These are phyloP conservation scores for Phaseolus coccineus DNA, from an alignment of 331 rosid species.

Conservation along the genomic window DNA sequence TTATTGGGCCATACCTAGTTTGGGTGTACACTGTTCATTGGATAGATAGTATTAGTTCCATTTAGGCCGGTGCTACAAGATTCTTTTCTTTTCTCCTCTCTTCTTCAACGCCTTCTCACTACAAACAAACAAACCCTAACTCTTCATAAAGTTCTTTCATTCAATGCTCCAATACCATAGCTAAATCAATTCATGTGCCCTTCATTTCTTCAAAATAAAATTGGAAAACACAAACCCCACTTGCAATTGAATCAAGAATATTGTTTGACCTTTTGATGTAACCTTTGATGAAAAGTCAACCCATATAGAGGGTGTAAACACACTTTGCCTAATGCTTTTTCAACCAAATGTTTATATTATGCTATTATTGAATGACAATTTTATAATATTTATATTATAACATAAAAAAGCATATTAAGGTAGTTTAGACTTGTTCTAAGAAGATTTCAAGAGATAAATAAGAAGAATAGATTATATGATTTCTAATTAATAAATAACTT, in stretches of 20 bases:
- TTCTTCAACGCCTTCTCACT: slow-evolving; percentile 24
- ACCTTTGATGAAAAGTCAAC: slow-evolving; percentile 10
- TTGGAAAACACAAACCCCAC: not conserved
- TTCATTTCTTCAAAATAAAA: not conserved
- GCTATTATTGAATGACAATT: not conserved
- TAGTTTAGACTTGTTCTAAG: too few species aligned
- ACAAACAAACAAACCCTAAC: not conserved
- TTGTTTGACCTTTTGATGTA: slow-evolving; percentile 9
- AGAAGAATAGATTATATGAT: too few species aligned
- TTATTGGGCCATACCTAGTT: slow-evolving; percentile 47
- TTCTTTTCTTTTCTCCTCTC: slow-evolving; percentile 47
- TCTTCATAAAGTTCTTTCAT: too few species aligned
- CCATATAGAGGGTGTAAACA: not conserved
- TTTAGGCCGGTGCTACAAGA: slow-evolving; percentile 49
- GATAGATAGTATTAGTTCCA: slow-evolving; percentile 7
- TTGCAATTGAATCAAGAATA: not conserved
- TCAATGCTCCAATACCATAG: not conserved
- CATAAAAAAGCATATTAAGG: not conserved
- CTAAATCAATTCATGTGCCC: not conserved
- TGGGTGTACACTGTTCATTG: slow-evolving; percentile 46
- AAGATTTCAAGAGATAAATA: too few species aligned
- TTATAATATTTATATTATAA: not conserved
- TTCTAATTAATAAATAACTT: not conserved
- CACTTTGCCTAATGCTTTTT: not conserved
- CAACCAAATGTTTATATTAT: slow-evolving; percentile 6